Conservation (phyloP, 1,284 basidiomycete genomes). For the Termitomyces sp. region DNA sequence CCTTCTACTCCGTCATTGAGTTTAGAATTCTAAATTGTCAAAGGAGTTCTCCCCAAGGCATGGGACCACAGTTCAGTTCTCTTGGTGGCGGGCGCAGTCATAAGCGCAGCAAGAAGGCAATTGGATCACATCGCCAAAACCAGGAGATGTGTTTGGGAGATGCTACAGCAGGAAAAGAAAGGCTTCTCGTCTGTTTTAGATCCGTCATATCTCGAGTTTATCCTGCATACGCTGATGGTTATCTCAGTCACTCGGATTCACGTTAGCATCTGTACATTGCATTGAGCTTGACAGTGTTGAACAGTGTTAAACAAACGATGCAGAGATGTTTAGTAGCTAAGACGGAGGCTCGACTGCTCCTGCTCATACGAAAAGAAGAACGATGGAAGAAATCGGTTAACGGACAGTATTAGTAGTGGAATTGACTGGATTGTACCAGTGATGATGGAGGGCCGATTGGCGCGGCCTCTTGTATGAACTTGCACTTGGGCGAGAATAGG, state of each 20-base stretch:
- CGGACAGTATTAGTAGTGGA: background rate
- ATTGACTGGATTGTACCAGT: background rate
- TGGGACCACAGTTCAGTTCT: background rate
- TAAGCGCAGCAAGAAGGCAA: background rate
- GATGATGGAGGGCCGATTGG: background rate
- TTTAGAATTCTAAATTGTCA: background rate
- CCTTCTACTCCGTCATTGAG: background rate
- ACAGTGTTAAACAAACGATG: background rate
- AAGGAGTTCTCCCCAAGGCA: background rate
- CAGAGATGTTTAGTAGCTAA: too few relatives aligned
- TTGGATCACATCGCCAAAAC: background rate
- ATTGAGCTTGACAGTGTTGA: background rate
- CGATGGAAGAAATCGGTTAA: background rate
- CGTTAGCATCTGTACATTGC: background rate
- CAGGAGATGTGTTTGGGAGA: background rate
- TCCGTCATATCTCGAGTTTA: background rate
- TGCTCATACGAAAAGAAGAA: background rate
- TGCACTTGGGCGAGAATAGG: background rate
- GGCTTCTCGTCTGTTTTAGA: background rate
- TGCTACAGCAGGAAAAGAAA: background rate
- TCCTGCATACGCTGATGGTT: background rate
- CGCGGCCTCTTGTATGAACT: background rate
- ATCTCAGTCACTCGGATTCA: background rate
- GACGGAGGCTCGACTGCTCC: background rate
- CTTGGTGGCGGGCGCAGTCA: background rate